Evolutionary conservation across 208 protist species (phyloP).

Genomic region (Endotrypanum monterogeii): DNA sequence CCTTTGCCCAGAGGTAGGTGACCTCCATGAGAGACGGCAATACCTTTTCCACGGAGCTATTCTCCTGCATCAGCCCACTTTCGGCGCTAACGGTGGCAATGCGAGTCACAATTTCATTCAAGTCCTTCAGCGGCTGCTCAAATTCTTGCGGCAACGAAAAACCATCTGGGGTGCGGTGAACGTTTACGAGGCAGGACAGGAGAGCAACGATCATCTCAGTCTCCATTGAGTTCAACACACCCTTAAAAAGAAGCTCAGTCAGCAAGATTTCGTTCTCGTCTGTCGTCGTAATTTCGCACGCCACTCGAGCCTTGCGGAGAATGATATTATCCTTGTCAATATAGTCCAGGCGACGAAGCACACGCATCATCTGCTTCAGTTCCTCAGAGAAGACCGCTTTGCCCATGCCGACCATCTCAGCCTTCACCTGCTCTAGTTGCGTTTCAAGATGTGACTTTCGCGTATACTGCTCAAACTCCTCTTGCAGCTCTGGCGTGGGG

Average conservation of each 20-base stretch:
- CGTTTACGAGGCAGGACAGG: constrained; percentile 96
- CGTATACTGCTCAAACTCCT: constrained; percentile 68
- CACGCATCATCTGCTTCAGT: constrained; percentile 96
- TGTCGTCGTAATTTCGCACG: constrained; percentile 97
- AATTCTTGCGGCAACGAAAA: constrained; percentile 88
- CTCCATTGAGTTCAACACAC: constrained; percentile 97
- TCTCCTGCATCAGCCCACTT: constrained; percentile 90
- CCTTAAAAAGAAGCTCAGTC: constrained; percentile 98
- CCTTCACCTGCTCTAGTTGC: constrained; percentile 68
- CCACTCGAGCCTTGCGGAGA: constrained; percentile 96
- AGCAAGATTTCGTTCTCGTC: constrained; percentile 98
- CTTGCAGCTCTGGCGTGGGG: constrained; percentile 60
- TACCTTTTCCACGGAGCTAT: constrained; percentile 95
- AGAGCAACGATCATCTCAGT: constrained; percentile 95
- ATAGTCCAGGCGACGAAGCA: constrained; percentile 96
- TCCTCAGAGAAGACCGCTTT: constrained; percentile 95
- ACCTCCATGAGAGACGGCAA: constrained; percentile 97
- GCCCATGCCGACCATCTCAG: constrained; percentile 82
- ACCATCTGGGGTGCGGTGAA: constrained; percentile 93
- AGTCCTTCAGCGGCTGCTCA: constrained; percentile 87
- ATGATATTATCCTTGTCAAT: constrained; percentile 98
- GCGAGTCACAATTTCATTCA: constrained; percentile 91
- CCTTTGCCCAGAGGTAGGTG: constrained; percentile 96
- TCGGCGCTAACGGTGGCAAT: constrained; percentile 94
- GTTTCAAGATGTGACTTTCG: constrained; percentile 68